phyloP scores from a whole-genome alignment of 2,329 filamentous ascomycete genomes.

The Akanthomyces uredinophilus region DNA sequence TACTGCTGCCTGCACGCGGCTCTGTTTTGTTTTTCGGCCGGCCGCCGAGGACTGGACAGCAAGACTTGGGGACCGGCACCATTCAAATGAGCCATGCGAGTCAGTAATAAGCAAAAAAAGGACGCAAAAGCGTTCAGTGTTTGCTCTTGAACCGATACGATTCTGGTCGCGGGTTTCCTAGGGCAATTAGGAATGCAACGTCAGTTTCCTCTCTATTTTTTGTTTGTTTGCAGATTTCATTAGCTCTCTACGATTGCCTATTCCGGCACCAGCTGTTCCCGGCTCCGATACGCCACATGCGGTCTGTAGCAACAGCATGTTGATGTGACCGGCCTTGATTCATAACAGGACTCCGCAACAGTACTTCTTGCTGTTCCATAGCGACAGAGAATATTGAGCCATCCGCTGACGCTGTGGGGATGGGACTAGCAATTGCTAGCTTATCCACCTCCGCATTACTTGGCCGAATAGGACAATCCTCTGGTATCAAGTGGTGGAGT shows the following conservation, averaged over 20 bases:
- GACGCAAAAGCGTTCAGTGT: no score
- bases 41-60: neutral
- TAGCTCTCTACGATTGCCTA: neutral
- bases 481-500: neutral
- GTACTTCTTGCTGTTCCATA: neutral
- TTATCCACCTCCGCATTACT: slow-evolving; percentile 5
- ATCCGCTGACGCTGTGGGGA: neutral
- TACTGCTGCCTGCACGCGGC: slow-evolving; percentile 9
- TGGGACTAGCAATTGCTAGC: neutral
- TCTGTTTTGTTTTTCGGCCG: neutral
- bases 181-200: neutral
- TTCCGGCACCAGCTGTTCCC: neutral
- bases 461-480: neutral
- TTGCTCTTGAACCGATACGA: no score
- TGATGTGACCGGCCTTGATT: neutral
- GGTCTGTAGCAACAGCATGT: neutral
- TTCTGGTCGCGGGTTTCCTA: no score
- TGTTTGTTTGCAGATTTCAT: neutral
- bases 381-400: neutral
- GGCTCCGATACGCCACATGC: neutral
- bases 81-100: no score
- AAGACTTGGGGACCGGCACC: neutral
- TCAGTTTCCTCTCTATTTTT: neutral
- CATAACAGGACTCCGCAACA: neutral
- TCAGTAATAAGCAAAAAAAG: no score